Conservation (phyloP, 108 stramenopile genomes). For the Licmophora abbreviata region DNA sequence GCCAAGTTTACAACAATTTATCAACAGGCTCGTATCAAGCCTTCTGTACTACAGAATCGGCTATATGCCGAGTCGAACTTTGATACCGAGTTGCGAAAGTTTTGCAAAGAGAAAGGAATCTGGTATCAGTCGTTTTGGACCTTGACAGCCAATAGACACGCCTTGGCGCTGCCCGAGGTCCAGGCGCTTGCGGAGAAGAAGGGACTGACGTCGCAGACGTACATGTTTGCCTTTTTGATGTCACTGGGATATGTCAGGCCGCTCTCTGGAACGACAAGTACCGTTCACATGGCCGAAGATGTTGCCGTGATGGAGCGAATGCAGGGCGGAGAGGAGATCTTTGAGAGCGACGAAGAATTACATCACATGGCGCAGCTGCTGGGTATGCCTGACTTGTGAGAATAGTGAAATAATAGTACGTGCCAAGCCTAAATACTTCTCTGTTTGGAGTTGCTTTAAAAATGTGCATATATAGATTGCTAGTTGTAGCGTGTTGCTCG, state of each 20-base stretch:
- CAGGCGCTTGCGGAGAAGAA: conserved; percentile 33
- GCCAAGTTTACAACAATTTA: conserved; percentile 33
- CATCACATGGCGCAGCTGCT: conserved; percentile 22
- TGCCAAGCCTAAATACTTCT: too few relatives aligned
- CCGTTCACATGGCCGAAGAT: conserved; percentile 75
- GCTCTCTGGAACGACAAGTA: conserved; percentile 64
- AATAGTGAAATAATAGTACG: too few relatives aligned
- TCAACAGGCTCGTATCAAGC: conserved; percentile 63
- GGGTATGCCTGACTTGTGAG: conserved; percentile 27
- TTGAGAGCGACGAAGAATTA: conserved; percentile 25
- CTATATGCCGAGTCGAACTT: conserved; percentile 68
- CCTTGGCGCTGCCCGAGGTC: conserved; percentile 32
- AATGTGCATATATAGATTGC: too few relatives aligned
- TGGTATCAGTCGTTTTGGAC: conserved; percentile 81
- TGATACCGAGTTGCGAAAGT: conserved; percentile 63
- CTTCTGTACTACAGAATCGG: conserved; percentile 79
- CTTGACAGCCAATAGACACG: conserved; percentile 34
- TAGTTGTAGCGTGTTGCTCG: not conserved
- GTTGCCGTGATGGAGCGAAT: conserved; percentile 68
- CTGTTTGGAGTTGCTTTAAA: too few relatives aligned
- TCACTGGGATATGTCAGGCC: conserved; percentile 63
- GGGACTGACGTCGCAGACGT: conserved; percentile 59
- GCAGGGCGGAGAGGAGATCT: conserved; percentile 49
- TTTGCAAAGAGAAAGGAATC: conserved; percentile 68
- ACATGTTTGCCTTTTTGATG: conserved; percentile 83